These are phyloP conservation scores for Raffaelea albimanens DNA, from an alignment of 2,329 filamentous ascomycete species.

Conservation along the genomic window DNA sequence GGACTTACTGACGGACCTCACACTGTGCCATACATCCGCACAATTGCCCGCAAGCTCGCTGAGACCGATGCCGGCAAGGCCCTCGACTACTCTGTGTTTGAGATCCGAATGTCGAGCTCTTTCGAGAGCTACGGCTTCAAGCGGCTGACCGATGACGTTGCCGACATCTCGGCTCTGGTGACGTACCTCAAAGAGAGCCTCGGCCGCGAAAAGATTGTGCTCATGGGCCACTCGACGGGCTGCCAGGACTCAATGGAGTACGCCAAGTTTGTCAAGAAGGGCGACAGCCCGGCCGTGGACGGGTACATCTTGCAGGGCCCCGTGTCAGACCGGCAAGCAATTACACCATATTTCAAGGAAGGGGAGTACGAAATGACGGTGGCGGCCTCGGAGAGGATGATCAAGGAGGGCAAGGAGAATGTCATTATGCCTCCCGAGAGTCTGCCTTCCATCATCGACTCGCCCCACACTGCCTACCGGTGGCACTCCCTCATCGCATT, in stretches of 20 bases:
- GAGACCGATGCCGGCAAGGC: conserved; percentile 20
- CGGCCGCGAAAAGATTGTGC: conserved; percentile 39
- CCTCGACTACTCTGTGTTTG: conserved; percentile 44
- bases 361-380: conserved; percentile 35
- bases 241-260: conserved; percentile 53
- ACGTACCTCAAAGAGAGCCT: conserved; percentile 42
- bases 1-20: conserved; percentile 63
- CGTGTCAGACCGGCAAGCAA: conserved; percentile 64
- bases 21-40: conserved; percentile 47
- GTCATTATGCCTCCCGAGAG: conserved; percentile 43
- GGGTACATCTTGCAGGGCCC: conserved; percentile 74
- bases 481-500: conserved; percentile 39
- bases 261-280: conserved; percentile 29
- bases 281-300: conserved; percentile 46
- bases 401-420: conserved; percentile 41
- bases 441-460: conserved; percentile 29
- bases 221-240: conserved; percentile 51
- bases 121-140: conserved; percentile 42
- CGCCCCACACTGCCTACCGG: conserved; percentile 42
- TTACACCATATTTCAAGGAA: conserved; percentile 34
- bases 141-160: conserved; percentile 41
- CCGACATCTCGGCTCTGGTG: conserved; percentile 43
- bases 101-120: conserved; percentile 45
- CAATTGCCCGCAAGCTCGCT: conserved; percentile 33
- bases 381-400: conserved; percentile 41